Percentiles rank a stretch among this genome's conserved stretches.
Evolutionary conservation across 805 yeast species (phyloP).

Genomic region (Starmerella kuoi): DNA sequence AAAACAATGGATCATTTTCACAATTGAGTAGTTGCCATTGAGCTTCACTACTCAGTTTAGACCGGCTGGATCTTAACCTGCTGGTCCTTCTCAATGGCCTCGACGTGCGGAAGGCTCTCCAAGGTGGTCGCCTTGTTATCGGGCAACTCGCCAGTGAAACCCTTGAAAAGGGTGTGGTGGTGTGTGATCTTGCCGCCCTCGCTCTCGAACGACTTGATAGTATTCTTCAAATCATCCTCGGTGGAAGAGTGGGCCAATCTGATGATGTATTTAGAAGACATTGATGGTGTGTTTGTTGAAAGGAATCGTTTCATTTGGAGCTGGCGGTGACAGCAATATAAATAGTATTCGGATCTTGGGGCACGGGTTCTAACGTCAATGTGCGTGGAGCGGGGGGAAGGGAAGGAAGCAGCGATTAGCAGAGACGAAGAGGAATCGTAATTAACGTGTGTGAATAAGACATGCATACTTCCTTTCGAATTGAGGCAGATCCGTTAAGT

Average conservation of each 20-base stretch:
- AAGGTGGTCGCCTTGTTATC: constrained; percentile 24
- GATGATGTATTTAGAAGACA: constrained; percentile 19
- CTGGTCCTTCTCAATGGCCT: constrained; percentile 27
- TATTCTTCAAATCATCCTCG: constrained; percentile 21
- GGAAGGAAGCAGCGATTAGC: too few species aligned
- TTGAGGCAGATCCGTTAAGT: too few species aligned
- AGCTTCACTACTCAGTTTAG: too few species aligned
- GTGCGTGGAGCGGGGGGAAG: too few species aligned
- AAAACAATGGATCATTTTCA: too few species aligned
- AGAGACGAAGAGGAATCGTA: too few species aligned
- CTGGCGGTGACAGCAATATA: not conserved
- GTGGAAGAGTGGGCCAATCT: constrained; percentile 21
- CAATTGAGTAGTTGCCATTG: too few species aligned
- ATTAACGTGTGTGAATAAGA: too few species aligned
- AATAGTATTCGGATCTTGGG: not conserved
- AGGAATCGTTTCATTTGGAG: constrained; percentile 1
- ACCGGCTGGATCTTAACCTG: constrained; percentile 22
- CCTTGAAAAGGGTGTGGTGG: constrained; percentile 29
- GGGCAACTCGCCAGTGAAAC: constrained; percentile 28
- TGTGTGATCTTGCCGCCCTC: constrained; percentile 26
- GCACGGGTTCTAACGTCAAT: too few species aligned
- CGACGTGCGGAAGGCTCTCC: constrained; percentile 22
- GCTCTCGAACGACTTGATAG: constrained; percentile 20
- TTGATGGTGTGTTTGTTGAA: not conserved
- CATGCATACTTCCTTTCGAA: too few species aligned